phyloP scores from a whole-genome alignment of 2,329 filamentous ascomycete genomes.

The Aureobasidium sp. region DNA sequence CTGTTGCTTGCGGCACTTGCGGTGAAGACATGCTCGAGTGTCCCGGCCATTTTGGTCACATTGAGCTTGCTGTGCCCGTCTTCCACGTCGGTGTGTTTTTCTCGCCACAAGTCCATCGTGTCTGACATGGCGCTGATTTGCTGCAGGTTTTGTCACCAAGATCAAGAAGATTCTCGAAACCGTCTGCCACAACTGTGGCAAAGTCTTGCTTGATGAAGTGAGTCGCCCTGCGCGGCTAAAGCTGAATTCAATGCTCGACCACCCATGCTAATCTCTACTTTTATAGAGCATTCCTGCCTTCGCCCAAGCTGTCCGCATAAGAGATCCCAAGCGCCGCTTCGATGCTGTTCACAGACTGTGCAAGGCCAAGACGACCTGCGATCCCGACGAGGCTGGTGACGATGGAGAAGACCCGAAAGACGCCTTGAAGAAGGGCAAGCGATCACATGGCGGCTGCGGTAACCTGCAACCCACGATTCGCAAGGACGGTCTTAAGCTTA shows the following conservation, averaged over 20 bases:
- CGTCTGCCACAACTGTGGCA: constrained; percentile 98
- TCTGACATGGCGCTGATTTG: constrained; percentile 20
- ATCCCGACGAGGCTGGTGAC: constrained; percentile 62
- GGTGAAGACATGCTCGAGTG: constrained; percentile 93
- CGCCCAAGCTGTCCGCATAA: constrained; percentile 66
- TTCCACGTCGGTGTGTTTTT: constrained; percentile 63
- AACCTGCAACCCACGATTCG: constrained; percentile 84
- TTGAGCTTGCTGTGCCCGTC: constrained; percentile 92
- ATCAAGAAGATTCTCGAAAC: constrained; percentile 99
- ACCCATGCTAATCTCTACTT: constrained; percentile 13
- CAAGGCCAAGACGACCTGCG: constrained; percentile 79
- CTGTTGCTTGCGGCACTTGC: constrained; percentile 93
- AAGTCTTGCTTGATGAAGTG: constrained; percentile 96
- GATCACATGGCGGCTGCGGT: constrained; percentile 79
- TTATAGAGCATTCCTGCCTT: constrained; percentile 77
- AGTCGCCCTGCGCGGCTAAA: constrained; percentile 51
- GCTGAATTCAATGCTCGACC: constrained; percentile 22
- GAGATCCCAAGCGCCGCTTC: constrained; percentile 92
- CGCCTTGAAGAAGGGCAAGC: constrained; percentile 40
- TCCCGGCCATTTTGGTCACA: constrained; percentile 97
- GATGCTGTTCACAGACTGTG: constrained; percentile 86
- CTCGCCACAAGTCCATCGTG: not conserved
- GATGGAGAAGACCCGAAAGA: constrained; percentile 52
- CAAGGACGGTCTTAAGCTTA: constrained; percentile 76
- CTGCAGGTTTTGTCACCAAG: constrained; percentile 90